Evolutionary conservation across 176 grass and related monocot genomes (phyloP).

Genomic region (Musa schizocarpa): DNA sequence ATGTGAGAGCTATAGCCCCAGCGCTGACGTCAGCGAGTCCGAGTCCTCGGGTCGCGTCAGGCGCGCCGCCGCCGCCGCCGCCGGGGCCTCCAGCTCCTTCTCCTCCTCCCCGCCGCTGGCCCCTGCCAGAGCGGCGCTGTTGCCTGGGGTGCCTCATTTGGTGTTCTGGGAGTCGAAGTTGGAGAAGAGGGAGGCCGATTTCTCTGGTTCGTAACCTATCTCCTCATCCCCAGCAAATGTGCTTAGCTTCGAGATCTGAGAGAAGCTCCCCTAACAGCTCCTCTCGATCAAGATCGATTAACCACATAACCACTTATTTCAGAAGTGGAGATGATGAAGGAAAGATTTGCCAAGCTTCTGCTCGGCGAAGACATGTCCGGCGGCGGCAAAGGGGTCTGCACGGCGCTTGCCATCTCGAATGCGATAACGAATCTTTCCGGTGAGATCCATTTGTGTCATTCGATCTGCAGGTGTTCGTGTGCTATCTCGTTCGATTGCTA

Average conservation of each 20-base stretch:
- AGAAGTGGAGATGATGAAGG: conserved; percentile 99
- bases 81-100: conserved; percentile 51
- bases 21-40: conserved; percentile 89
- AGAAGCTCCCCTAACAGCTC: background rate
- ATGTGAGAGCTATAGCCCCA: conserved; percentile 84
- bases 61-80: no score
- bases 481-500: background rate
- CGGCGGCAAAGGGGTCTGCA: conserved; percentile 96
- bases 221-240: background rate
- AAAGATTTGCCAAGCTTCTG: conserved; percentile 94
- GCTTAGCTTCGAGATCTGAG: background rate
- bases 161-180: conserved; percentile 8
- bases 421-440: conserved; percentile 97
- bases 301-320: background rate
- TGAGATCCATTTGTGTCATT: conserved; percentile 5
- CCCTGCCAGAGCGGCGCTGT: conserved; percentile 25
- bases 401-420: conserved; percentile 92
- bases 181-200: background rate
- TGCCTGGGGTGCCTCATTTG: background rate
- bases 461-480: background rate
- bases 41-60: conserved; percentile 50
- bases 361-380: conserved; percentile 99
- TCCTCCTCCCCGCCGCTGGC: conserved; percentile 34
- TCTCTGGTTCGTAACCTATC: conserved; percentile 1
- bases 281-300: background rate